These are phyloP conservation scores for Gracilaria vermiculophylla DNA, from an alignment of 23 red algal species.

Conservation along the genomic window DNA sequence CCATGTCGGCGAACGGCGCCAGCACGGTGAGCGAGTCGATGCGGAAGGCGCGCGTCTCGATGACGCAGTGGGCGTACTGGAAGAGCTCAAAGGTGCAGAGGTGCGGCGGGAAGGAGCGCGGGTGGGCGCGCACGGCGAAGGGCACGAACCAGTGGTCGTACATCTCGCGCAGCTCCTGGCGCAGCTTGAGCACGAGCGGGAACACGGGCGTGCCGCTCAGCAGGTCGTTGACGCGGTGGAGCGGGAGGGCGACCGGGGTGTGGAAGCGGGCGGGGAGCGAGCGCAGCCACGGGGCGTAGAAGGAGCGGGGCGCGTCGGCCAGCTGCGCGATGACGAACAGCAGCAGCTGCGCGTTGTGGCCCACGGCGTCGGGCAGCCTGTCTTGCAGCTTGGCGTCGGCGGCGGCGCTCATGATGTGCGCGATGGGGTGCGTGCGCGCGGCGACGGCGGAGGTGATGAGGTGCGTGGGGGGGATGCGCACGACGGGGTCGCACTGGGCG, in stretches of 20 bases:
- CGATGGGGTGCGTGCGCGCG: not conserved
- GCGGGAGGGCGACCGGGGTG: not conserved
- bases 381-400: not conserved
- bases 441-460: not conserved
- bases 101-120: not conserved
- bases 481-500: not conserved
- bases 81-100: slow-evolving; percentile 34
- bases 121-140: not conserved
- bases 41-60: slow-evolving; percentile 36
- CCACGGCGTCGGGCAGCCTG: slow-evolving; percentile 17
- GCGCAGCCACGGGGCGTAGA: slow-evolving; percentile 6
- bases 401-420: not conserved
- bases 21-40: slow-evolving; percentile 35
- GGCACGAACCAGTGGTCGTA: slow-evolving; percentile 35
- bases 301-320: not conserved
- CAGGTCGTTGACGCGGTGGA: not conserved
- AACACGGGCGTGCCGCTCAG: slow-evolving; percentile 16
- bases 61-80: slow-evolving; percentile 13
- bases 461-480: not conserved
- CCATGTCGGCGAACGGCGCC: slow-evolving; percentile 59
- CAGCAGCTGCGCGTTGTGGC: slow-evolving; percentile 18
- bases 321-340: slow-evolving; percentile 32
- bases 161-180: slow-evolving; percentile 30
- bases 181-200: not conserved
- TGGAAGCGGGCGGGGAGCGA: not conserved